Evolutionary conservation across 2,329 filamentous ascomycete genomes (phyloP), one percentile per base, ranked within the genome.

Genomic region (Fusarium sp.): DNA sequence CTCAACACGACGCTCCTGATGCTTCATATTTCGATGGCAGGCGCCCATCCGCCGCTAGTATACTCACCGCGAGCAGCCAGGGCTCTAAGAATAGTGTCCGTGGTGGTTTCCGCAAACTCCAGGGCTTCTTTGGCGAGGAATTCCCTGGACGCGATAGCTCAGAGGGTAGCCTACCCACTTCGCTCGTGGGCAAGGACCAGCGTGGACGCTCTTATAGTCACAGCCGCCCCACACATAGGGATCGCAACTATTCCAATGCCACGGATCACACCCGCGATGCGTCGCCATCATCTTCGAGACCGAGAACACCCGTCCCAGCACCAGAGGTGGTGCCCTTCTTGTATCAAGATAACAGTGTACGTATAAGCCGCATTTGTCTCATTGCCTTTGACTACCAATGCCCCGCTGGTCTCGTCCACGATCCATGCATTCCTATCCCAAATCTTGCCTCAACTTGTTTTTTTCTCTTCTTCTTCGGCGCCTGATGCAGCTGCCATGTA

Each of bases 311-410:
- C 11, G 82, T 93, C 47, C 91, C 91, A 37, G 92, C 91, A 11
- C 95, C 92, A 71, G 94, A 98, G 76, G 93, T 99, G 54, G 95
- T 96, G 35, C 95, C 95, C n/a, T 99, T 97, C 83, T 84, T 96
- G 61, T 98, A 95, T 73, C 95, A 98, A 76, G 92, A 95, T 57
- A 78, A 77, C 55, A 73, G 91, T 79, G 89, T 91, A 75, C 80
- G 87, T 83, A 61, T 51, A 54, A 54, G 53, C 46, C 63, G 53
- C 63, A 59, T 65, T 56, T 71, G 65, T 66, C 61, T 68, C 58
- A 66, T 61, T 51, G 37, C 50, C 49, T 39, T 39, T 49, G 43
- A 49, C 50, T 58, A 53, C 56, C 54, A 51, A 45, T 32, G 15
- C 31, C 42, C 53, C 44, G 39, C 53, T 49, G 33, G 47, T 47